Conservation (phyloP, 108 stramenopile species). For the Bacterosira constricta region DNA sequence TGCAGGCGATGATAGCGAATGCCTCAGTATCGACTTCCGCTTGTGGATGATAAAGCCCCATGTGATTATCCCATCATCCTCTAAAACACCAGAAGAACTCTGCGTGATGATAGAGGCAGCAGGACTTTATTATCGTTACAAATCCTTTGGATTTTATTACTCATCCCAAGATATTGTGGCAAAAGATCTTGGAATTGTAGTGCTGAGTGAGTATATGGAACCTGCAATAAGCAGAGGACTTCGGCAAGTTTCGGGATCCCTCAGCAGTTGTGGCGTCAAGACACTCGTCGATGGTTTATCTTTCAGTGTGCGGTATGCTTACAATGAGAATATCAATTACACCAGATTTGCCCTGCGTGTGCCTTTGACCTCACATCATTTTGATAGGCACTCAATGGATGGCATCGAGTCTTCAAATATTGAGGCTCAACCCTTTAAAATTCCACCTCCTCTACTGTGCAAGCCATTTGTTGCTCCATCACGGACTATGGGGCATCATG, state of each 20-base stretch:
- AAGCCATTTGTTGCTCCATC: slow-evolving; percentile 51
- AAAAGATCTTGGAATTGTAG: slow-evolving; percentile 63
- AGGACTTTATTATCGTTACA: slow-evolving; percentile 81
- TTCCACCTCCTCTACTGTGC: slow-evolving; percentile 62
- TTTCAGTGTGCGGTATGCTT: slow-evolving; percentile 69
- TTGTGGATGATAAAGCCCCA: slow-evolving; percentile 67
- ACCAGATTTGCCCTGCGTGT: slow-evolving; percentile 47
- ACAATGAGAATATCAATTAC: slow-evolving; percentile 58
- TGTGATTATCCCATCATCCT: slow-evolving; percentile 57
- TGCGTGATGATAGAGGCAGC: slow-evolving; percentile 60
- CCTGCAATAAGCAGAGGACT: slow-evolving; percentile 30
- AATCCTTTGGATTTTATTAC: slow-evolving; percentile 57
- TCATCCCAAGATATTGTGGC: slow-evolving; percentile 73
- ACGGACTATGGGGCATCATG: slow-evolving; percentile 47
- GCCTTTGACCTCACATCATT: slow-evolving; percentile 53
- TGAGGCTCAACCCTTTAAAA: slow-evolving; percentile 50
- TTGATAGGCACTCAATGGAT: slow-evolving; percentile 25
- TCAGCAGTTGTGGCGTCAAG: slow-evolving; percentile 36
- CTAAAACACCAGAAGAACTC: slow-evolving; percentile 28
- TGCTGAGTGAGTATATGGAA: slow-evolving; percentile 32
- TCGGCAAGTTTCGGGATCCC: slow-evolving; percentile 49
- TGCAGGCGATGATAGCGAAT: slow-evolving; percentile 11
- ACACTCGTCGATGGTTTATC: slow-evolving; percentile 76
- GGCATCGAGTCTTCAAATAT: slow-evolving; percentile 53
- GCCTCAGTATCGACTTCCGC: slow-evolving; percentile 77